Conservation (phyloP, 345 rosid species). For the Eucalyptus cloeziana region DNA sequence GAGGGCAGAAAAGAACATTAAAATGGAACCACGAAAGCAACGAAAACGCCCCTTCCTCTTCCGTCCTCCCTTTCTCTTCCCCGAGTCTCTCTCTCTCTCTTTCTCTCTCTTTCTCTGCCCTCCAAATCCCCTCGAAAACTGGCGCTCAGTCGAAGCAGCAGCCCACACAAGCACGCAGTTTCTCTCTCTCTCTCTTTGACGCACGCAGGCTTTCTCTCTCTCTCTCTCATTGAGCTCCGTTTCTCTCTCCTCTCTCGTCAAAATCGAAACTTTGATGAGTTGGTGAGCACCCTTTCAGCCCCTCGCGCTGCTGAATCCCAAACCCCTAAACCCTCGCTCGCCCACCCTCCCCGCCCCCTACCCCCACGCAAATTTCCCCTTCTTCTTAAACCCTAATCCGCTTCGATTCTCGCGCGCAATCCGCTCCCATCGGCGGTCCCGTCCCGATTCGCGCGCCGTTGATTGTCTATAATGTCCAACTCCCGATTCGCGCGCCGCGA, state of each 20-base stretch:
- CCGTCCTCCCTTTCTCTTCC: neutral
- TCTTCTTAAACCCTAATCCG: neutral
- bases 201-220: neutral
- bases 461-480: slow-evolving; percentile 10
- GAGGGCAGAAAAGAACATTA: neutral
- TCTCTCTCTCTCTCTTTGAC: neutral
- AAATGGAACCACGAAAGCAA: neutral
- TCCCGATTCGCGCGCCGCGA: slow-evolving; percentile 10
- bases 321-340: neutral
- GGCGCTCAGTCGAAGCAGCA: neutral
- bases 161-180: neutral
- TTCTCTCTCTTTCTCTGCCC: neutral
- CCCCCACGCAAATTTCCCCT: neutral
- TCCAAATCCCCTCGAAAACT: neutral
- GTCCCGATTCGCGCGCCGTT: neutral
- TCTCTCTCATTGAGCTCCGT: neutral
- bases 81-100: neutral
- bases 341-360: too few relatives aligned
- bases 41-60: neutral
- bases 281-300: neutral
- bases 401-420: neutral
- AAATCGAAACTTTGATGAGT: neutral
- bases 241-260: neutral
- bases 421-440: neutral
- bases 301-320: neutral